Evolutionary conservation across 2,329 filamentous ascomycete species (phyloP), one percentile per base, ranked within the genome.

Genomic region (Rhynchosporium agropyri): DNA sequence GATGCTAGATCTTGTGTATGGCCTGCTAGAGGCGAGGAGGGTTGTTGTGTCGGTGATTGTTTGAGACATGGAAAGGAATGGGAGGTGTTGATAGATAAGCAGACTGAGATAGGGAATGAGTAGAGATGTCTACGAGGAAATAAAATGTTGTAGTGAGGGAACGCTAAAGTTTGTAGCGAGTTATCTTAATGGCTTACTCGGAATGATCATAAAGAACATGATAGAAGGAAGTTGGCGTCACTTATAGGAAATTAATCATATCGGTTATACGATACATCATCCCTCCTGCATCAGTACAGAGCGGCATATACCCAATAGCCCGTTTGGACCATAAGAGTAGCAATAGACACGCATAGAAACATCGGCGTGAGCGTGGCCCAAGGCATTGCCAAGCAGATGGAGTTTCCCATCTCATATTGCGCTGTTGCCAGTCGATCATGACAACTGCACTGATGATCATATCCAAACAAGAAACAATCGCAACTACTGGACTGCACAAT

Each of bases 1-100:
- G 13, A 67, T 67, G 60, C 63, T 61, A 26, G 62, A 63, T n/a
- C 60, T 65, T 50, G 46, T 58, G 55, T 61, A 65, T 42, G 15
- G 42, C 9, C 15, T n/a, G 43, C 28, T 50, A 57, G 51, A 53
- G n/a, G 13, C 12, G 53, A 61, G 45, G 57, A 64, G 59, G 33
- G 20, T 28, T 26, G 46, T 40, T 7, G 55, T 43, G 13, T 40
- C 26, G 46, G 48, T 57, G 58, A 40, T 53, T 8, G 36, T 40
- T 28, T 56, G 29, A 40, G 62, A 63, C 62, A 63, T 60, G 50
- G 42, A 51, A n/a, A 38, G 38, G n/a, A 26, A 7, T 38, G 45
- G n/a, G 31, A 54, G 12, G 10, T 13, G 40, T 38, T n/a, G 57
- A 13, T 9, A 45, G 36, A 29, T 33, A 26, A 54, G 38, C 10